Conservation (phyloP, 2,329 filamentous ascomycete genomes). For the Aspergillus tubingensis region DNA sequence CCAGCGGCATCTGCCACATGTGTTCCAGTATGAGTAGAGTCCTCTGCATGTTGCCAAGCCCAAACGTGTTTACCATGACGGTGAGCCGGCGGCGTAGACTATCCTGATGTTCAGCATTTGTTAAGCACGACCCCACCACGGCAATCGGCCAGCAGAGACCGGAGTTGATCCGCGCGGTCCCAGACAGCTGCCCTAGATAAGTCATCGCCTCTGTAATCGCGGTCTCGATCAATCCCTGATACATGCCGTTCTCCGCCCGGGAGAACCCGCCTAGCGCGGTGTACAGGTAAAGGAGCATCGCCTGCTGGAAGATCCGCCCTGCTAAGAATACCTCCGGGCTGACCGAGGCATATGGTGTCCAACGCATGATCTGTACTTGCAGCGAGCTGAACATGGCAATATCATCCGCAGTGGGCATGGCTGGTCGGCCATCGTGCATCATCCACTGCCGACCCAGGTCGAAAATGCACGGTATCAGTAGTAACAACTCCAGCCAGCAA, state of each 20-base stretch:
- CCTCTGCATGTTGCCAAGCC: conserved; percentile 50
- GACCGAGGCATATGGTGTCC: conserved; percentile 40
- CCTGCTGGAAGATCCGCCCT: conserved; percentile 50
- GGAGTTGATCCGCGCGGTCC: conserved; percentile 36
- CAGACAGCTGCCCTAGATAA: conserved; percentile 27
- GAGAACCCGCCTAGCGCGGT: conserved; percentile 27
- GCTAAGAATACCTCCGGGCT: conserved; percentile 43
- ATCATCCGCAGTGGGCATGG: conserved; percentile 41
- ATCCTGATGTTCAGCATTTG: conserved; percentile 23
- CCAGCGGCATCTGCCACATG: conserved; percentile 44
- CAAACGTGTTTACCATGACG: conserved; percentile 37
- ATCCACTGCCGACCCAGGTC: conserved; percentile 39
- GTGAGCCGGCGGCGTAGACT: conserved; percentile 33
- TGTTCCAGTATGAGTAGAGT: conserved; percentile 47
- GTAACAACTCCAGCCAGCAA: conserved; percentile 33
- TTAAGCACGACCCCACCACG: conserved; percentile 32
- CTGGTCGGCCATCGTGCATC: conserved; percentile 27
- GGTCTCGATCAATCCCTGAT: conserved; percentile 27
- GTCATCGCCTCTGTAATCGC: conserved; percentile 31
- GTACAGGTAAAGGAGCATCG: conserved; percentile 48
- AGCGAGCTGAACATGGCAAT: conserved; percentile 49
- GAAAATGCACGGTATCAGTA: conserved; percentile 36
- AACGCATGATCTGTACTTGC: conserved; percentile 46
- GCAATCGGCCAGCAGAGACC: conserved; percentile 38
- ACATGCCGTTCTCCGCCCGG: conserved; percentile 29